Evolutionary conservation across 2,329 filamentous ascomycete species (phyloP).

Genomic region (Stagonosporopsis cucurbitacearum): DNA sequence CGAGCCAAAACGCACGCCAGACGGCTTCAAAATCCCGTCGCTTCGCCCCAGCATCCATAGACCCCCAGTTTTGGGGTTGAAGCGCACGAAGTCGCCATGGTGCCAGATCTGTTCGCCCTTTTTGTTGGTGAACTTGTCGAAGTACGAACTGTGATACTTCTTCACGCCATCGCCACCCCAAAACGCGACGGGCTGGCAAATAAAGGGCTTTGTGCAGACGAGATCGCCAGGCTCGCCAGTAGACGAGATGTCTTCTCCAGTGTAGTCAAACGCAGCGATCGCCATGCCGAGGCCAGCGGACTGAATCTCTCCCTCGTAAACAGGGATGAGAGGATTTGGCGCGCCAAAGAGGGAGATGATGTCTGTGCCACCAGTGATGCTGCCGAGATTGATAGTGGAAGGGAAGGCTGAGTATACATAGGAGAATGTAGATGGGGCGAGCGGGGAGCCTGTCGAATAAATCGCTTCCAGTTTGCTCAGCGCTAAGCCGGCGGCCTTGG

Average conservation of each 20-base stretch:
- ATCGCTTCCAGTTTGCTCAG: conserved; percentile 73
- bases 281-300: conserved; percentile 59
- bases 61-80: conserved; percentile 75
- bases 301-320: conserved; percentile 60
- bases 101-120: conserved; percentile 72
- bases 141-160: conserved; percentile 88
- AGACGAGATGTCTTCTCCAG: conserved; percentile 63
- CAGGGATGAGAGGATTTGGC: conserved; percentile 65
- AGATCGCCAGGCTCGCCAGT: conserved; percentile 81
- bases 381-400: conserved; percentile 79
- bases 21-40: conserved; percentile 91
- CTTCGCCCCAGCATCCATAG: conserved; percentile 90
- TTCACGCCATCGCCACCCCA: conserved; percentile 74
- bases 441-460: conserved; percentile 90
- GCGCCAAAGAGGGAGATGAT: conserved; percentile 95
- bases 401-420: conserved; percentile 90
- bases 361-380: conserved; percentile 95
- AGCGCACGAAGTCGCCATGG: conserved; percentile 87
- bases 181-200: conserved; percentile 89
- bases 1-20: conserved; percentile 88
- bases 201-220: conserved; percentile 85
- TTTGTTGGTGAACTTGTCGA: conserved; percentile 73
- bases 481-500: conserved; percentile 57
- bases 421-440: conserved; percentile 90
- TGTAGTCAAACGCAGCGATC: conserved; percentile 58